These are phyloP conservation scores for Alternaria alternata DNA, from an alignment of 2,329 filamentous ascomycete species.

Conservation along the genomic window DNA sequence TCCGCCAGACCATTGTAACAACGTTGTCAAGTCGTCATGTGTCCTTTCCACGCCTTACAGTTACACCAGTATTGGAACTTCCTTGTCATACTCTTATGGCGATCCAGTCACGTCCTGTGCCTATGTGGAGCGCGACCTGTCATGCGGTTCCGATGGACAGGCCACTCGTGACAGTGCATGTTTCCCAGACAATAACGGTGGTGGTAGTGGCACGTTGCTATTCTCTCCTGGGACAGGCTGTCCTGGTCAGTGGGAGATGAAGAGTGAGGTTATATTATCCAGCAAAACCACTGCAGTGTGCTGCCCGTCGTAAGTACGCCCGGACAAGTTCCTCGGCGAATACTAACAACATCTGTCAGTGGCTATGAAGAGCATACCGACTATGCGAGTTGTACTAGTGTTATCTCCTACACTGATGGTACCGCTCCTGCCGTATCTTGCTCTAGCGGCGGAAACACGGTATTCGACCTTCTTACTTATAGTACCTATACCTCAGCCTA, in stretches of 20 bases:
- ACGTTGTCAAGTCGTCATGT: not conserved
- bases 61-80: not conserved
- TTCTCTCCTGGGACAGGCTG: not conserved
- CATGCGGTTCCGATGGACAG: slow-evolving; percentile 1
- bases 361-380: not conserved
- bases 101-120: not conserved
- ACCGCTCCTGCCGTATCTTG: not conserved
- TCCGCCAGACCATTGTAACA: not conserved
- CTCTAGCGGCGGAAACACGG: not conserved
- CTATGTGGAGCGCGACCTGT: slow-evolving; percentile 1
- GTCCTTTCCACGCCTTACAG: not conserved
- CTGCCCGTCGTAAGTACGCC: slow-evolving; percentile 3
- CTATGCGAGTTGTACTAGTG: not conserved
- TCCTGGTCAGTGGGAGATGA: not conserved
- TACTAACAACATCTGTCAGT: not conserved
- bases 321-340: not conserved
- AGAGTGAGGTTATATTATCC: not conserved
- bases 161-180: slow-evolving; percentile 1
- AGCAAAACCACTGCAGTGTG: not conserved
- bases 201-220: not conserved
- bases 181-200: not conserved
- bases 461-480: not conserved
- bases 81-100: not conserved
- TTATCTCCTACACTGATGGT: not conserved
- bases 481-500: too few relatives aligned